Base-by-base conservation (phyloP, 495 filamentous ascomycete genomes). In the Neurospora discreta region DNA sequence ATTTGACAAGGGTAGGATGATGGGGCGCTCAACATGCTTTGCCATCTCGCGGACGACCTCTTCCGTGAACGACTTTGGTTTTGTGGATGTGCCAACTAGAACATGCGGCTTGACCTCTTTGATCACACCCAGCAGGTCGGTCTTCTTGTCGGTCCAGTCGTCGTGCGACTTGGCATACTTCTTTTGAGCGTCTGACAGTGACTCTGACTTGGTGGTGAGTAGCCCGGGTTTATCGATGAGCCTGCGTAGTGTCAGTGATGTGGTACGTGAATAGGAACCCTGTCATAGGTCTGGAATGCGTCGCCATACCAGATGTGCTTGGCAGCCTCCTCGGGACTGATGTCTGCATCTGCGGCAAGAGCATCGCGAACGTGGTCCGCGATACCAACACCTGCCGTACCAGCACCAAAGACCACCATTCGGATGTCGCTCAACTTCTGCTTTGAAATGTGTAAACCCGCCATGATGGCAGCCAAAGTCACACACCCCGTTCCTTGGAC, bases 401-500 rank as follows among this genome's bases (percentile, higher is more conserved):
- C 93, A 3, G 92, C 87, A 23, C 93, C 93, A 77, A 93, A 97
- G 33, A 94, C 78, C 0, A 95, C 85, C 46, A 95, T 82, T 52
- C 89, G 86, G 5, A 90, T 82, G 72, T 97, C 92, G 40, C 81
- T 80, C 38, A 95, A 78, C 70, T 90, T 87, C 69, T 90, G 78
- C 6, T 90, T 86, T 69, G 86, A 88, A 20, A 96, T 88, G 70
- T 92, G 86, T 15, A 93, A 80, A 3, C 85, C 92, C 1, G 92
- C 87, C 80, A 92, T 87, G 72, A 97, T 90, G 0, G 90, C 93
- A 0, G 93, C 93, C 5, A 97, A 82, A 0, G 93, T 96, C 3
- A 97, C 92, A 42, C 91, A 92, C 0, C 94, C 93, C 1, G 94
- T 97, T 3, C 93, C 93, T 78, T 97, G 94, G 1, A 97, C 90